Evolutionary conservation across 2,329 filamentous ascomycete genomes (phyloP), one percentile per base, ranked within the genome.

Genomic region (Colletotrichum scovillei): DNA sequence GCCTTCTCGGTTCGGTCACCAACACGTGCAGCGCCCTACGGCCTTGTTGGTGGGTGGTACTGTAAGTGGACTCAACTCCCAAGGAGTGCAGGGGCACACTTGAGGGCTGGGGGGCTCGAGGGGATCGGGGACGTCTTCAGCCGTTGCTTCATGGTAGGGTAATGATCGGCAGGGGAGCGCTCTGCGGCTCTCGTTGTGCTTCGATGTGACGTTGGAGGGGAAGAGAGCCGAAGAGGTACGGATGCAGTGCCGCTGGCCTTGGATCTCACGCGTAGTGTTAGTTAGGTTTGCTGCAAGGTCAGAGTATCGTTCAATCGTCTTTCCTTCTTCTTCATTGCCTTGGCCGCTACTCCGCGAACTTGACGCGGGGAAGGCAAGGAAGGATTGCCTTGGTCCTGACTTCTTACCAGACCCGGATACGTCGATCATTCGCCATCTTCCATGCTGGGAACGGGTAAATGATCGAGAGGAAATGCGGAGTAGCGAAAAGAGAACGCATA

Each of bases 21-120:
- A 49, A 59, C 55, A 73, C 66, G 66, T 73, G 70, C 66, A 9
- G 55, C 67, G 70, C 56, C 66, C 49, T 73, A 38, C n/a, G 38
- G 46, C 24, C 1, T 14, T 5, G 26, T 35, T 46, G 12, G 55
- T 12, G 26, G 56, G 56, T 56, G 30, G 62, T 16, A 60, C n/a
- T 32, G 5, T 4, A 35, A 35, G 56, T 24, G 56, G n/a, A 22
- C 16, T 24, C 30, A 4, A 24, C 19, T n/a, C 3, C 3, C 19
- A 1, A 6, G 11, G 55, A 5, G 4, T 19, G 5, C 30, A 14
- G 38, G 53, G 38, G n/a, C 52, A 26, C 8, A 32, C 38, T 42
- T 12, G 11, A 35, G 32, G 32, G 32, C 11, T 12, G 32, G 12
- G 32, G 32, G 11, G 11, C 38, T 42, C 4, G 11, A 35, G 12